phyloP scores from a whole-genome alignment of 768 basidiomycete genomes.

The Exidia glandulosa region DNA sequence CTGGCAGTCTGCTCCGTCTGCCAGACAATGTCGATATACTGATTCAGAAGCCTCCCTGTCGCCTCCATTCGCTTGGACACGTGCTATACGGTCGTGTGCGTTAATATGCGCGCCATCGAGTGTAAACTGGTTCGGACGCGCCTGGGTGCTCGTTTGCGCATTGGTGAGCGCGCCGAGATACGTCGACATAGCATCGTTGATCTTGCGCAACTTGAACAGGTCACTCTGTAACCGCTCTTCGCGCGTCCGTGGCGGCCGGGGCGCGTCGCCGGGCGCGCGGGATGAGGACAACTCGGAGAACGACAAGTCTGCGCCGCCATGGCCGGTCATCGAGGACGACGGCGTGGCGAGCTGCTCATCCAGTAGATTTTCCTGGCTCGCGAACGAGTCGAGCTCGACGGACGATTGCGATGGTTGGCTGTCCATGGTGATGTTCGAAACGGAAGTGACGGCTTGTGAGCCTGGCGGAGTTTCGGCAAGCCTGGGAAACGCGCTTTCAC shows the following conservation, averaged over 20 bases:
- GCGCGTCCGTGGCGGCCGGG: constrained; percentile 16
- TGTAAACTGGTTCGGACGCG: constrained; percentile 19
- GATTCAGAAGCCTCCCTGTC: constrained; percentile 63
- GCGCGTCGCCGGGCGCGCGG: neutral
- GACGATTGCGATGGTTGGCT: neutral
- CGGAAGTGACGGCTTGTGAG: no score
- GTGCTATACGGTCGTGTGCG: constrained; percentile 30
- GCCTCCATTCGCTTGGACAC: constrained; percentile 56
- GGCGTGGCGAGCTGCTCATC: neutral
- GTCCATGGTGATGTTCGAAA: no score
- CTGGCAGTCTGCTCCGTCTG: constrained; percentile 59
- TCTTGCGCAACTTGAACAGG: constrained; percentile 56
- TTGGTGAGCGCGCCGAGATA: constrained; percentile 59
- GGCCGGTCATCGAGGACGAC: neutral
- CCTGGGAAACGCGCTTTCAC: neutral
- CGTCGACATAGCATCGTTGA: constrained; percentile 57
- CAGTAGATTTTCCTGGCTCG: neutral
- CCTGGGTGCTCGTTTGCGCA: constrained; percentile 61
- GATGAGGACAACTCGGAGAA: neutral
- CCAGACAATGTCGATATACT: constrained; percentile 58
- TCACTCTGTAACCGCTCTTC: constrained; percentile 72
- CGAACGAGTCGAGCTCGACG: neutral
- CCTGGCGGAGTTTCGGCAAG: no score
- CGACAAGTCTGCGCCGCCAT: neutral
- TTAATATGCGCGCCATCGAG: constrained; percentile 1